These are phyloP conservation scores for Arxiozyma bovina DNA, from an alignment of 1,139 yeast species.

Conservation along the genomic window DNA sequence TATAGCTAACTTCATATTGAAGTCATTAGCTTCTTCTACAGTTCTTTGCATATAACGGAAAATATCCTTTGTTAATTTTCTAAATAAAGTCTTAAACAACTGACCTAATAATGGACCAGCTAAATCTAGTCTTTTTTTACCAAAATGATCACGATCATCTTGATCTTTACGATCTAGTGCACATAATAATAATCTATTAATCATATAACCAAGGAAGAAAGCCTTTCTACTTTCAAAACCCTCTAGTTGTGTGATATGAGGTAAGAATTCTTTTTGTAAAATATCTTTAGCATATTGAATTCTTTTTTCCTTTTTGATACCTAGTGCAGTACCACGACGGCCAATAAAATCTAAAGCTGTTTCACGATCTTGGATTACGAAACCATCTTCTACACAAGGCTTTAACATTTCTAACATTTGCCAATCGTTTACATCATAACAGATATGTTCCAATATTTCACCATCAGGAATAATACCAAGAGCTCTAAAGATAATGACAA, in stretches of 20 bases:
- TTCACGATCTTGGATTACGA: slow-evolving; percentile 95
- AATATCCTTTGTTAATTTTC: slow-evolving; percentile 87
- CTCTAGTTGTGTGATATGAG: slow-evolving; percentile 94
- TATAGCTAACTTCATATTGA: slow-evolving; percentile 91
- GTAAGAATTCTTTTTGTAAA: slow-evolving; percentile 88
- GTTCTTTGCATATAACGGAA: slow-evolving; percentile 98
- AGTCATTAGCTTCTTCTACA: slow-evolving; percentile 94
- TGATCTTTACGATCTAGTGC: slow-evolving; percentile 96
- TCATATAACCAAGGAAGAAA: slow-evolving; percentile 95
- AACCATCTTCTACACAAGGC: slow-evolving; percentile 99
- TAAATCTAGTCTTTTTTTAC: slow-evolving; percentile 93
- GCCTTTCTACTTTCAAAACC: slow-evolving; percentile 97
- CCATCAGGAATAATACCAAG: slow-evolving; percentile 98
- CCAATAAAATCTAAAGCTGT: slow-evolving; percentile 97
- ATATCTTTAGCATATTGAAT: slow-evolving; percentile 95
- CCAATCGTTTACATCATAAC: slow-evolving; percentile 97
- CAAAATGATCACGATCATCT: slow-evolving; percentile 98
- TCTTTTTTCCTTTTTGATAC: slow-evolving; percentile 96
- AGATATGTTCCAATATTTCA: slow-evolving; percentile 93
- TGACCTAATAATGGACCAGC: slow-evolving; percentile 97
- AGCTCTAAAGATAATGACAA: slow-evolving; percentile 93
- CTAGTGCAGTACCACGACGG: slow-evolving; percentile 90
- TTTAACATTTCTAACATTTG: slow-evolving; percentile 98
- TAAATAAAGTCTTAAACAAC: slow-evolving; percentile 86
- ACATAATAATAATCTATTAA: slow-evolving; percentile 84